Base-by-base conservation (phyloP, 148 eudicot genomes). In the Chenopodium berlandieri region DNA sequence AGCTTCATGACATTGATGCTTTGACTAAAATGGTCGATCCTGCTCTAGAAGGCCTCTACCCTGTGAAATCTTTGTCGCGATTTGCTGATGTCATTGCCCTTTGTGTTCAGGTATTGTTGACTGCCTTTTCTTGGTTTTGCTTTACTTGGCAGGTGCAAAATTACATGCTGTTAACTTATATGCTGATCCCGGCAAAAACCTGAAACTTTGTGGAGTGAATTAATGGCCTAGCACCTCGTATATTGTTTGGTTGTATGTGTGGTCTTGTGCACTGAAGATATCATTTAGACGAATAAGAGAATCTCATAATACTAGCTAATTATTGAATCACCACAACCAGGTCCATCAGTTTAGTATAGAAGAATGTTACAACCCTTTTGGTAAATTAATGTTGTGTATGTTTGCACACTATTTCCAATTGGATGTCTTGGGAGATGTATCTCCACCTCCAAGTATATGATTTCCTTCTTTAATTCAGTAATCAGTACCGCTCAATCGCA, bases 11-110 rank as follows among this genome's bases (percentile, higher is more conserved):
- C 82, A 93, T 93, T 56, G 98, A 94, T 80, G 90, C 97, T 77
- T 84, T 94, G 82, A 81, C 94, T 23, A 94, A 91, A 85, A 94
- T 94, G 98, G 97, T 93, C 74, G 98, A 94, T 80, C 98, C 98
- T 23, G 81, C 91, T 64, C 91, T 94, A 12, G 86, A 93, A 81
- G 97, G 97, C 80, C 93, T 94, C 46, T 94, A 91, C 65, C 97
- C 98, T 0, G 95, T 93, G 62, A 94, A 94, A 88, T 94, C 98
- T 71, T 86, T 94, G 78, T 93, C 97, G 19, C 95, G 97, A 27
- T 94, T 94, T 81, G 98, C 98, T 58, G 98, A 94, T 87, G 93
- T 90, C n/a, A 93, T 94, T 54, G 97, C 97, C 76, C 93, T 94
- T 7, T 94, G 98, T 52, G 97, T 94, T 80, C 97, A 94, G 98